phyloP scores from a whole-genome alignment of 768 basidiomycete species.

The Wakefieldia striispora region DNA sequence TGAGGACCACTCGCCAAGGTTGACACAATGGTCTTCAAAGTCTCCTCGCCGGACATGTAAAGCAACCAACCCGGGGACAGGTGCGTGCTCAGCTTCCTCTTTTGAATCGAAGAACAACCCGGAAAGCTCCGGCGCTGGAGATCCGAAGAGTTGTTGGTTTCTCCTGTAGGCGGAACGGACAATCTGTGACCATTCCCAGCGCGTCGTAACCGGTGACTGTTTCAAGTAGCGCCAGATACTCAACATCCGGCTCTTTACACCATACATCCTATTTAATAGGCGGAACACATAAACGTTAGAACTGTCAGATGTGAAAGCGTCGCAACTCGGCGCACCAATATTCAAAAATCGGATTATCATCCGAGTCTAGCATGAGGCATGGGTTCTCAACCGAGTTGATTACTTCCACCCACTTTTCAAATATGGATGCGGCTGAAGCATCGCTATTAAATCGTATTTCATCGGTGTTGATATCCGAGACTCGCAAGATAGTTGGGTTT shows the following conservation, averaged over 20 bases:
- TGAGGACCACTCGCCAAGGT: constrained; percentile 35
- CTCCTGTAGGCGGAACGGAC: constrained; percentile 30
- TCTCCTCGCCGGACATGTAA: constrained; percentile 54
- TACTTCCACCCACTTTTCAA: constrained; percentile 39
- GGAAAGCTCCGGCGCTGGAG: not conserved
- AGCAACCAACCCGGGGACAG: constrained; percentile 43
- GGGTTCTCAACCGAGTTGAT: constrained; percentile 35
- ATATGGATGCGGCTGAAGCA: constrained; percentile 28
- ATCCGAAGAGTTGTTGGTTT: constrained; percentile 31
- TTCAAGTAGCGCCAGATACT: constrained; percentile 34
- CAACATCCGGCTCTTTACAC: constrained; percentile 30
- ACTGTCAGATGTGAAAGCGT: not conserved
- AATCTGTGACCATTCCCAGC: constrained; percentile 39
- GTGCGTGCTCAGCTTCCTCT: constrained; percentile 6
- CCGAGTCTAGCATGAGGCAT: constrained; percentile 37
- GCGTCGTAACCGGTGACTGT: constrained; percentile 33
- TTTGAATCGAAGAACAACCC: not conserved
- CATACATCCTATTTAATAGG: constrained; percentile 31
- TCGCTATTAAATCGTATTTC: constrained; percentile 23
- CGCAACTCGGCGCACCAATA: constrained; percentile 28
- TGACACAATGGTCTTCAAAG: constrained; percentile 43
- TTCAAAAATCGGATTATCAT: constrained; percentile 33
- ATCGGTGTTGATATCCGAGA: constrained; percentile 28
- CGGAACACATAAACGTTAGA: not conserved
- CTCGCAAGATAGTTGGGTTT: constrained; percentile 32